Conservation (phyloP, 306 rosid genomes). For the Calophaca sinica region DNA sequence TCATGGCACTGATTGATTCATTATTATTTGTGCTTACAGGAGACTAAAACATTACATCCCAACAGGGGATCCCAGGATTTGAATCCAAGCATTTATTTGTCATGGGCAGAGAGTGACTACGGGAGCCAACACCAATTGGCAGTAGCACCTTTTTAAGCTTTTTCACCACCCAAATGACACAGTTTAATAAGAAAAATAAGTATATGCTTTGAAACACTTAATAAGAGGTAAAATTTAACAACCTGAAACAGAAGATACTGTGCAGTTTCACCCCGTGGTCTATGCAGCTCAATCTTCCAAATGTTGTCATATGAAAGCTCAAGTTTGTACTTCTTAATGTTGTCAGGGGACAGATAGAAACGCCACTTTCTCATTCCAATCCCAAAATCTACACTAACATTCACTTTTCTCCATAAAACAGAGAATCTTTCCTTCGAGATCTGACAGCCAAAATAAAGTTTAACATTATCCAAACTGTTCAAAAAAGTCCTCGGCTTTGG, state of each 20-base stretch:
- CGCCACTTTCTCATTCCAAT: slow-evolving; percentile 52
- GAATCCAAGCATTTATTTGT: too few species aligned
- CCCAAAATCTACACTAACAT: slow-evolving; percentile 64
- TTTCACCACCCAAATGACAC: not conserved
- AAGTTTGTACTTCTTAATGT: slow-evolving; percentile 53
- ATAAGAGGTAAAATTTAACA: slow-evolving; percentile 1
- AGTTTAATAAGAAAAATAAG: slow-evolving; percentile 7
- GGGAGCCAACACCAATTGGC: too few species aligned
- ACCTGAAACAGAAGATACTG: slow-evolving; percentile 85
- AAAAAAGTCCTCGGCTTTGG: slow-evolving; percentile 54
- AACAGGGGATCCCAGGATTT: too few species aligned
- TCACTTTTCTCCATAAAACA: slow-evolving; percentile 45
- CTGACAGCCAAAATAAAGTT: slow-evolving; percentile 72
- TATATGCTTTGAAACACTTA: not conserved
- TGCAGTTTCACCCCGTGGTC: slow-evolving; percentile 49
- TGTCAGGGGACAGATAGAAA: slow-evolving; percentile 42
- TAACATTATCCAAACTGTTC: slow-evolving; percentile 50
- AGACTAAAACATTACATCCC: too few species aligned
- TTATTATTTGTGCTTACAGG: too few species aligned
- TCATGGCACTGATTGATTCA: too few species aligned
- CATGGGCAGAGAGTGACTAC: too few species aligned
- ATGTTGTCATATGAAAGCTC: slow-evolving; percentile 70
- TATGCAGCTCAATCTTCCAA: slow-evolving; percentile 68
- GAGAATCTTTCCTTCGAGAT: slow-evolving; percentile 55
- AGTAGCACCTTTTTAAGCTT: not conserved